A percentile compares a stretch with the other conserved stretches of the same genome.
Evolutionary conservation across 1,139 yeast species (phyloP).

Genomic region (Yamadazyma trypodendri): DNA sequence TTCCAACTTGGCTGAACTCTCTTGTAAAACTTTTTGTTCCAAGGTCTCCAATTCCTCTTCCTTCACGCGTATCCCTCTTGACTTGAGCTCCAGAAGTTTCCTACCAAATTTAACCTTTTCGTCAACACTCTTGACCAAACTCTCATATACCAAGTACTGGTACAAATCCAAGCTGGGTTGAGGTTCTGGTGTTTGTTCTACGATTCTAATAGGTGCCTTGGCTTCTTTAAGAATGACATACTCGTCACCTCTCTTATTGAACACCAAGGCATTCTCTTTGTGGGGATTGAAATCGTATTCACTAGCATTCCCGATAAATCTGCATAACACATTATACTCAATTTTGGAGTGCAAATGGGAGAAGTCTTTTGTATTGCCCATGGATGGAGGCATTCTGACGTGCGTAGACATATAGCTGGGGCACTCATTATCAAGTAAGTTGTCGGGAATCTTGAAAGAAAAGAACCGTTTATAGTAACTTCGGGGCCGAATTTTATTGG

Average conservation of each 20-base stretch:
- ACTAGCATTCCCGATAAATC: constrained; percentile 42
- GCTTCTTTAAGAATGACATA: constrained; percentile 38
- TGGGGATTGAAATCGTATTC: constrained; percentile 23
- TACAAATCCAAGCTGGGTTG: constrained; percentile 3
- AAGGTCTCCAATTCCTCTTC: constrained; percentile 8
- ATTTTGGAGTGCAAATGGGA: constrained; percentile 29
- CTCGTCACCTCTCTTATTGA: constrained; percentile 42
- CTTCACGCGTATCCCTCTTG: constrained; percentile 1
- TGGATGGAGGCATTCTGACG: constrained; percentile 38
- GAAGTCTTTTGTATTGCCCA: constrained; percentile 31
- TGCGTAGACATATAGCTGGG: constrained; percentile 33
- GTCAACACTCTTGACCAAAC: constrained; percentile 26
- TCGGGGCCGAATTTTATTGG: constrained; percentile 1
- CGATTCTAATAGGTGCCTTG: constrained; percentile 25
- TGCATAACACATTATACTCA: constrained; percentile 37
- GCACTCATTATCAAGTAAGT: constrained; percentile 40
- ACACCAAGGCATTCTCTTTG: constrained; percentile 25
- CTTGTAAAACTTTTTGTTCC: constrained; percentile 7
- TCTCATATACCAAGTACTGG: constrained; percentile 22
- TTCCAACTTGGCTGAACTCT: constrained; percentile 7
- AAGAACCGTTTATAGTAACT: constrained; percentile 38
- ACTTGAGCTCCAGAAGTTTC: constrained; percentile 2
- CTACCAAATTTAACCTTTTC: constrained; percentile 22
- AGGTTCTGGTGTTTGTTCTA: constrained; percentile 8
- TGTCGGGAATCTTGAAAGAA: constrained; percentile 42